Conservation (phyloP, 2,329 filamentous ascomycete genomes). For the Trichophaea hybrida region DNA sequence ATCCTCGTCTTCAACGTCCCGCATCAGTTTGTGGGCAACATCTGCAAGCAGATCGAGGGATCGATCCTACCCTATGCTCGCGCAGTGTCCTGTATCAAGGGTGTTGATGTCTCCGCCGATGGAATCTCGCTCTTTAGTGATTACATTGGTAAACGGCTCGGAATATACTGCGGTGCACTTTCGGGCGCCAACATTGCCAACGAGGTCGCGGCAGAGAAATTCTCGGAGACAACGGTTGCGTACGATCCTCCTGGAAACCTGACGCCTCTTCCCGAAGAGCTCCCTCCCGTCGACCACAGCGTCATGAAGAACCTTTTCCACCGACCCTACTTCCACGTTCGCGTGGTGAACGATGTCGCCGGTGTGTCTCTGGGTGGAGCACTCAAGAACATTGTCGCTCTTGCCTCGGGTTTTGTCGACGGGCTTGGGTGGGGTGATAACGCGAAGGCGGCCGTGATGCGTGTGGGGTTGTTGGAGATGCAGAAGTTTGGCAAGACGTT, state of each 20-base stretch:
- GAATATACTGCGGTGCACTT: slow-evolving; percentile 91
- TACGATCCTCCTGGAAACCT: slow-evolving; percentile 83
- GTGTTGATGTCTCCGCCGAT: slow-evolving; percentile 78
- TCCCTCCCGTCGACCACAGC: slow-evolving; percentile 71
- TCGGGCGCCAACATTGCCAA: slow-evolving; percentile 92
- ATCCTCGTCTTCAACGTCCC: slow-evolving; percentile 93
- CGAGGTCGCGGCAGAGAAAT: slow-evolving; percentile 91
- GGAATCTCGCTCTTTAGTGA: slow-evolving; percentile 86
- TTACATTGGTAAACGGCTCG: slow-evolving; percentile 76
- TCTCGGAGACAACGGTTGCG: slow-evolving; percentile 90
- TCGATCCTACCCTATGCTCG: slow-evolving; percentile 84
- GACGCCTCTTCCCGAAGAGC: slow-evolving; percentile 62
- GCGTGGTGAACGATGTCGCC: slow-evolving; percentile 86
- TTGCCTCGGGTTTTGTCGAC: slow-evolving; percentile 89
- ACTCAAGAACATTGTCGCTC: slow-evolving; percentile 89
- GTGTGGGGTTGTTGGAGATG: slow-evolving; percentile 89
- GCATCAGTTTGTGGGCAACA: slow-evolving; percentile 84
- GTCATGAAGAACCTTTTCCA: slow-evolving; percentile 81
- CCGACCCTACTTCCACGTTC: slow-evolving; percentile 92
- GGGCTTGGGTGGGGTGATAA: slow-evolving; percentile 97
- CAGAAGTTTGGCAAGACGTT: slow-evolving; percentile 90
- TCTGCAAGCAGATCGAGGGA: slow-evolving; percentile 70
- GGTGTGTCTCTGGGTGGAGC: slow-evolving; percentile 90
- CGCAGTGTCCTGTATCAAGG: slow-evolving; percentile 96
- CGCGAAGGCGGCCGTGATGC: slow-evolving; percentile 96